phyloP scores from a whole-genome alignment of 2,329 filamentous ascomycete species.

The Ceratocystis smalleyi region DNA sequence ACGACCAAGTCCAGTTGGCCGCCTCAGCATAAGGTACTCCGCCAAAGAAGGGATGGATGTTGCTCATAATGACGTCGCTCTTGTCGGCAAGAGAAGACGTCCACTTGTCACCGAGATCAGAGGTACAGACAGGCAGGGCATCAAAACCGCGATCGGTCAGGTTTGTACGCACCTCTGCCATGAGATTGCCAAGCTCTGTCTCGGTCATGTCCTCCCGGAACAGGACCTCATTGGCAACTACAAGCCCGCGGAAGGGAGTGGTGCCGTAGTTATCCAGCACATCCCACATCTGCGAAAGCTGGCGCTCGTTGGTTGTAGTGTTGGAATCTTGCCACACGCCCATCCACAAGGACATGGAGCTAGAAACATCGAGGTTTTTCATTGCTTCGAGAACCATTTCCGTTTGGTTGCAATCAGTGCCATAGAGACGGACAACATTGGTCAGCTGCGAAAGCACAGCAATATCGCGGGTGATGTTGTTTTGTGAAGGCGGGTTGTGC shows the following conservation, averaged over 20 bases:
- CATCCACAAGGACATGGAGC: constrained; percentile 73
- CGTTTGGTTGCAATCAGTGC: constrained; percentile 95
- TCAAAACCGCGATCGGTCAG: constrained; percentile 47
- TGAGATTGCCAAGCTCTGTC: constrained; percentile 44
- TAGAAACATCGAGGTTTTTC: constrained; percentile 52
- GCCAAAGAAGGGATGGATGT: constrained; percentile 91
- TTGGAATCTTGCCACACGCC: constrained; percentile 87
- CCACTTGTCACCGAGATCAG: constrained; percentile 84
- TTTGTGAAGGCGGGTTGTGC: constrained; percentile 64
- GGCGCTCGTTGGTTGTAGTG: constrained; percentile 64
- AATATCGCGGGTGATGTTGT: constrained; percentile 84
- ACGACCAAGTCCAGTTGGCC: constrained; percentile 65
- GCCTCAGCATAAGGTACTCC: constrained; percentile 54
- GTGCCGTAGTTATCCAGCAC: constrained; percentile 56
- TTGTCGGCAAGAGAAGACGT: constrained; percentile 47
- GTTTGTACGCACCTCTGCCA: constrained; percentile 55
- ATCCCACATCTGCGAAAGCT: constrained; percentile 69
- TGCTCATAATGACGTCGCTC: constrained; percentile 86
- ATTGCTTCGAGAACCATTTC: constrained; percentile 82
- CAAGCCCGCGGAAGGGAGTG: constrained; percentile 63
- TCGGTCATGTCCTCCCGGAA: constrained; percentile 62
- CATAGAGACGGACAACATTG: constrained; percentile 75
- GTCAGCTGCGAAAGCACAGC: constrained; percentile 83
- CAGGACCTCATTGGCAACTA: constrained; percentile 66
- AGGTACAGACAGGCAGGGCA: constrained; percentile 65